Evolutionary conservation across 2,329 filamentous ascomycete genomes (phyloP).

Genomic region (Fusarium globosum): DNA sequence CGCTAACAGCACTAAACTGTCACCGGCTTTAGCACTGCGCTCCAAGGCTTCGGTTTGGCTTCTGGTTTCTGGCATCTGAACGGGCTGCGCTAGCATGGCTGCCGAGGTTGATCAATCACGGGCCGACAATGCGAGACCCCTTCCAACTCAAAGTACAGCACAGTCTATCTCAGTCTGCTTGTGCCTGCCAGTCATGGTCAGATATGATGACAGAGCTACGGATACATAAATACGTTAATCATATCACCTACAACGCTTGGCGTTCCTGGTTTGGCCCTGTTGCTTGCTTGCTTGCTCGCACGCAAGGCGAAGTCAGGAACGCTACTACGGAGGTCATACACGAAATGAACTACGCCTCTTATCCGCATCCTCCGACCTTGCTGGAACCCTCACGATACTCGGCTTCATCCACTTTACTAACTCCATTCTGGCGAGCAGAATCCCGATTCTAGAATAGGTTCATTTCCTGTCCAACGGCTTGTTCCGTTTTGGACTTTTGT

Average conservation of each 20-base stretch:
- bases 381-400: slow-evolving; percentile 10
- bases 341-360: slow-evolving; percentile 18
- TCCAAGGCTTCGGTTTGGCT: slow-evolving; percentile 28
- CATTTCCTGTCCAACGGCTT: slow-evolving; percentile 27
- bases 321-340: background rate
- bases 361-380: slow-evolving; percentile 20
- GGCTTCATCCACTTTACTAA: slow-evolving; percentile 32
- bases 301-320: slow-evolving; percentile 6
- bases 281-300: background rate
- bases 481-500: slow-evolving; percentile 32
- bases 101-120: slow-evolving; percentile 28
- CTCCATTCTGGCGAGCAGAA: slow-evolving; percentile 22
- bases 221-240: background rate
- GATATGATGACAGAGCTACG: background rate
- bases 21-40: slow-evolving; percentile 15
- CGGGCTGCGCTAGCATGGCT: slow-evolving; percentile 22
- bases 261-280: background rate
- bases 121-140: slow-evolving; percentile 25
- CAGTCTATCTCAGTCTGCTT: background rate
- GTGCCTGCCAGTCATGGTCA: background rate
- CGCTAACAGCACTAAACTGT: slow-evolving; percentile 3
- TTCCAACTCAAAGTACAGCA: slow-evolving; percentile 10
- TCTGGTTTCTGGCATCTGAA: slow-evolving; percentile 35
- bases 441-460: slow-evolving; percentile 28
- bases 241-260: background rate